Percentiles rank a stretch among this genome's conserved stretches.
phyloP scores from a whole-genome alignment of 495 filamentous ascomycete genomes.

The Penicillium odoratum region DNA sequence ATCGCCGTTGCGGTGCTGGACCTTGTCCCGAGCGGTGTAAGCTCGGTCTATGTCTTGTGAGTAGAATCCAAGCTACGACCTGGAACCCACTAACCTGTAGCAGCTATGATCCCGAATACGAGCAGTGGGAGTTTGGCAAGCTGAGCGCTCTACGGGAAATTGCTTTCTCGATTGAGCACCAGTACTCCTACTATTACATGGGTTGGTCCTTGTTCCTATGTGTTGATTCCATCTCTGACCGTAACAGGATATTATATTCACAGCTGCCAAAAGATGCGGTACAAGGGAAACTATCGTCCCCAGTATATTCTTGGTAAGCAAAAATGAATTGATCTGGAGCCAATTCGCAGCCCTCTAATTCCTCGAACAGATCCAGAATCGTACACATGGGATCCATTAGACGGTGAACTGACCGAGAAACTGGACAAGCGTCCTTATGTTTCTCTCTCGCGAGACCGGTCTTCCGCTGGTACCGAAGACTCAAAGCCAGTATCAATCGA shows the following conservation, averaged over 20 bases:
- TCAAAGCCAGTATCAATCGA: conserved; percentile 28
- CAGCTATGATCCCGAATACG: conserved; percentile 78
- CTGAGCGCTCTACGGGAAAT: conserved; percentile 85
- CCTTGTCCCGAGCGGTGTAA: conserved; percentile 81
- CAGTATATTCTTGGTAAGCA: conserved; percentile 70
- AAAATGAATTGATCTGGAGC: neutral
- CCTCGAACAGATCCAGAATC: conserved; percentile 63
- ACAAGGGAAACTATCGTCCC: conserved; percentile 86
- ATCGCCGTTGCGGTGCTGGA: conserved; percentile 90
- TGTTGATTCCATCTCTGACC: neutral
- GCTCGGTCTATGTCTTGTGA: conserved; percentile 90
- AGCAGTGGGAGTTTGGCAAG: conserved; percentile 81
- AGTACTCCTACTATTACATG: conserved; percentile 77
- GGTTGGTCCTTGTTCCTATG: conserved; percentile 39
- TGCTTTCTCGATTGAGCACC: conserved; percentile 69
- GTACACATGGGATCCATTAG: conserved; percentile 71
- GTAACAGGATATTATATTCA: conserved; percentile 67
- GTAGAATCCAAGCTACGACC: conserved; percentile 6
- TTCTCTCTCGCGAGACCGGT: conserved; percentile 57
- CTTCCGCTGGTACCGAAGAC: conserved; percentile 9
- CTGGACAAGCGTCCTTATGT: conserved; percentile 70
- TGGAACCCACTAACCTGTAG: conserved; percentile 9
- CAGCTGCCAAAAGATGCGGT: conserved; percentile 75
- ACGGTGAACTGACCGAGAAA: conserved; percentile 61
- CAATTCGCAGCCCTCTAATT: neutral